phyloP scores from a whole-genome alignment of 257 asterid species.

The Solanum lignicaule region DNA sequence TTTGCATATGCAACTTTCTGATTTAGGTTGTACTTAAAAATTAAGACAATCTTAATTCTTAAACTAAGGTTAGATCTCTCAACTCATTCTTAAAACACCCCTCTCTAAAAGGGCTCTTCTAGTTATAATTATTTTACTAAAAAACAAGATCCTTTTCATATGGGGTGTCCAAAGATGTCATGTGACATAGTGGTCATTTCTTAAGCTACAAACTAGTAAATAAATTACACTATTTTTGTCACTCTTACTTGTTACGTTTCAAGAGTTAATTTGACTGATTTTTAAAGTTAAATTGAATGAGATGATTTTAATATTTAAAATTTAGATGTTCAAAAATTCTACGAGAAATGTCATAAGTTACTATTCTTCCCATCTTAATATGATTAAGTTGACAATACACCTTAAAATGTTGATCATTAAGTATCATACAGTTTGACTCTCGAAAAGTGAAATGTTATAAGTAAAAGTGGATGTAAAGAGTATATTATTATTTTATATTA shows the following conservation, averaged over 20 bases:
- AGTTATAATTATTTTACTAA: background rate
- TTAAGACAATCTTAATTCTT: background rate
- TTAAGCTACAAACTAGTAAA: background rate
- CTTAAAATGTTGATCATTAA: background rate
- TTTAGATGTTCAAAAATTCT: background rate
- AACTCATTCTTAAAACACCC: background rate
- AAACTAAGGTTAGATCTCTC: background rate
- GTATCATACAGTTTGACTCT: background rate
- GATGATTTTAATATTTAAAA: background rate
- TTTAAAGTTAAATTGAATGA: background rate
- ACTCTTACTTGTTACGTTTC: background rate
- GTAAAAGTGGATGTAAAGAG: background rate
- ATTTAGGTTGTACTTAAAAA: background rate
- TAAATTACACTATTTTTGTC: background rate
- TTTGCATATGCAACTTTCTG: constrained; percentile 6
- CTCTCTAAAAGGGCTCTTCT: background rate
- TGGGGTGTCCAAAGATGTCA: constrained; percentile 13
- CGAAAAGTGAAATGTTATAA: background rate
- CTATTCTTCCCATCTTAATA: background rate
- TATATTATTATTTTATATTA: background rate
- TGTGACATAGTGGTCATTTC: constrained; percentile 13
- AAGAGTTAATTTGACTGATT: background rate
- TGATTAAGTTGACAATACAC: background rate
- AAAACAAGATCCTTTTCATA: constrained; percentile 17
- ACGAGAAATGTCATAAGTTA: background rate